These are phyloP conservation scores for Orobanche coerulescens DNA, from an alignment of 257 asterid genomes.

Conservation along the genomic window DNA sequence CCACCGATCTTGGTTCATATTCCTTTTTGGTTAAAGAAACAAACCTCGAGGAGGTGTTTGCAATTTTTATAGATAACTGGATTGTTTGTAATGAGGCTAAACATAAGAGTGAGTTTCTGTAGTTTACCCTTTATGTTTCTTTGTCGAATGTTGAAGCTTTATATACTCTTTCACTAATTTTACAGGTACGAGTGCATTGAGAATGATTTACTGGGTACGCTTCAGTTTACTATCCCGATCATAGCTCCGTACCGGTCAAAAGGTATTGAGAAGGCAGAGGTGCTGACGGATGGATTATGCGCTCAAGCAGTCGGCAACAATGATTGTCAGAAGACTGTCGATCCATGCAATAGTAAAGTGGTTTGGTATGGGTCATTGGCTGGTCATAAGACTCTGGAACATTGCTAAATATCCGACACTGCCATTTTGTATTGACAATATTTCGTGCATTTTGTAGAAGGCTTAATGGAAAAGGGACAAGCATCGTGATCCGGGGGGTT, in stretches of 20 bases:
- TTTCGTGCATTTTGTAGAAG: constrained; percentile 39
- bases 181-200: constrained; percentile 85
- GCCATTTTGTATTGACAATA: too few relatives aligned
- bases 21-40: too few relatives aligned
- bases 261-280: constrained; percentile 79
- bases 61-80: too few relatives aligned
- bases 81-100: too few relatives aligned
- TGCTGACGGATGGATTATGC: constrained; percentile 38
- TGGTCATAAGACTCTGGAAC: neutral
- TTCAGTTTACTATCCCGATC: constrained; percentile 49
- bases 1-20: too few relatives aligned
- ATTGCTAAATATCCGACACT: neutral
- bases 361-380: neutral
- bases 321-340: constrained; percentile 29
- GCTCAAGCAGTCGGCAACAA: constrained; percentile 25
- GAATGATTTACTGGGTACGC: constrained; percentile 69
- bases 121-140: too few relatives aligned
- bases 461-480: constrained; percentile 30
- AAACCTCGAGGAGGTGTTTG: too few relatives aligned
- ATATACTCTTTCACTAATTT: constrained; percentile 19
- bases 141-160: too few relatives aligned
- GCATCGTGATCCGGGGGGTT: constrained; percentile 57
- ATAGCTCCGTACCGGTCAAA: constrained; percentile 78
- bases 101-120: too few relatives aligned
- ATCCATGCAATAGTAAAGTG: constrained; percentile 40